phyloP scores from a whole-genome alignment of 371 early-diverging fungal species.

The Mucor indicus region DNA sequence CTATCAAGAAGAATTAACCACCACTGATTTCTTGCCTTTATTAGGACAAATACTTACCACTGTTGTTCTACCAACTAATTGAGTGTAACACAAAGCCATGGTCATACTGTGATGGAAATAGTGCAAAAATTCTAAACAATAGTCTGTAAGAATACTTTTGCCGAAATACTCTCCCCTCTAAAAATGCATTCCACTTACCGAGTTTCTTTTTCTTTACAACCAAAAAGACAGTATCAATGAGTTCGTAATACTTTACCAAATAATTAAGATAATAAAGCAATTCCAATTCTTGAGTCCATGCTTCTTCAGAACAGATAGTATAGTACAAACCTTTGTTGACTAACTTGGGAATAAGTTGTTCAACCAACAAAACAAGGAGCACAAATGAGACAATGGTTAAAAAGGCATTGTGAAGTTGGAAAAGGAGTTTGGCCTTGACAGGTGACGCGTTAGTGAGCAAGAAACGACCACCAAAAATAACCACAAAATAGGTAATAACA shows the following conservation, averaged over 20 bases:
- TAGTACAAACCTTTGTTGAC: conserved; percentile 63
- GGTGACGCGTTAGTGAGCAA: conserved; percentile 54
- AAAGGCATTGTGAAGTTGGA: conserved; percentile 70
- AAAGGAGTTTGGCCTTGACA: conserved; percentile 56
- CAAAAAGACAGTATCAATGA: conserved; percentile 67
- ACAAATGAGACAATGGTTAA: conserved; percentile 62
- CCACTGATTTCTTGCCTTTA: background rate
- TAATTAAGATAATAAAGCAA: conserved; percentile 68
- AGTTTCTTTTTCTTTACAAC: conserved; percentile 66
- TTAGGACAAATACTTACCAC: conserved; percentile 49
- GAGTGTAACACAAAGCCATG: conserved; percentile 73
- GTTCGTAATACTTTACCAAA: conserved; percentile 68
- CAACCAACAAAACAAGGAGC: conserved; percentile 59
- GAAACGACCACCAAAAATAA: conserved; percentile 66
- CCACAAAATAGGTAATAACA: conserved; percentile 53
- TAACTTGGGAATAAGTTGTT: conserved; percentile 64
- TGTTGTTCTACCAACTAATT: conserved; percentile 69
- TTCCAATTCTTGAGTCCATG: conserved; percentile 57
- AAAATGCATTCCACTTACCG: conserved; percentile 6
- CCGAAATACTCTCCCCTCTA: too few relatives aligned
- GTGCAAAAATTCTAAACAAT: conserved; percentile 63
- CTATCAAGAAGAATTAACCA: conserved; percentile 14
- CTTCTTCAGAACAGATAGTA: conserved; percentile 52
- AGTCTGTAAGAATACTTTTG: background rate
- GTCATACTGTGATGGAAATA: conserved; percentile 86